These are phyloP conservation scores for Exophiala aquamarina DNA, from an alignment of 2,329 filamentous ascomycete genomes.

Conservation along the genomic window DNA sequence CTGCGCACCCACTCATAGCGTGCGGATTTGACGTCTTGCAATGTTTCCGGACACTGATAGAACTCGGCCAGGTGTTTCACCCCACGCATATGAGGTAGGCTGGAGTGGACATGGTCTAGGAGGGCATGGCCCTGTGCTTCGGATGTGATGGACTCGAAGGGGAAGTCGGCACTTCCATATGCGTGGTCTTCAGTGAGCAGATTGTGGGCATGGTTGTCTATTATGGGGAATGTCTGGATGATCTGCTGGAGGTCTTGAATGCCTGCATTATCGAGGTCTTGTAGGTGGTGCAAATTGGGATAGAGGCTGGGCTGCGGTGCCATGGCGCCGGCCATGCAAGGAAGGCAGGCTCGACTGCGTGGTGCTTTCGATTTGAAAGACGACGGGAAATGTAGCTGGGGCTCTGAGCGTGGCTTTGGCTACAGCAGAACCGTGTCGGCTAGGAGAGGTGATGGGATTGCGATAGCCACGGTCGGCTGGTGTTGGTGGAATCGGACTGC, in stretches of 20 bases:
- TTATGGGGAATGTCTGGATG: conserved; percentile 42
- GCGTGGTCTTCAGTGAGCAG: conserved; percentile 37
- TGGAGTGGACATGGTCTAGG: conserved; percentile 55
- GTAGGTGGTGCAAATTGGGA: conserved; percentile 25
- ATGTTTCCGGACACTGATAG: conserved; percentile 65
- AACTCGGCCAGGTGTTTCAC: conserved; percentile 66
- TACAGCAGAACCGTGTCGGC: no score
- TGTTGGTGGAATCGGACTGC: no score
- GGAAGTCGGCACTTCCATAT: conserved; percentile 33
- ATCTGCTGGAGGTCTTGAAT: conserved; percentile 36
- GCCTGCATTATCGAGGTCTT: conserved; percentile 23
- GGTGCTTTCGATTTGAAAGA: no score
- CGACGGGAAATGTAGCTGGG: no score
- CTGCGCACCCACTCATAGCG: conserved; percentile 48
- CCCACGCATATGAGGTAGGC: conserved; percentile 69
- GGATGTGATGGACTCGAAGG: conserved; percentile 65
- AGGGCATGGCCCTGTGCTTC: conserved; percentile 72
- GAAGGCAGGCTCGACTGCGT: conserved; percentile 42
- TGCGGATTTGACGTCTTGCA: conserved; percentile 55
- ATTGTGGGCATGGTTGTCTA: conserved; percentile 51
- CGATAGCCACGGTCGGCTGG: no score
- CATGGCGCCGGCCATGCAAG: conserved; percentile 44
- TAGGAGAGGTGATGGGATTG: no score
- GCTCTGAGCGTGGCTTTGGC: no score
- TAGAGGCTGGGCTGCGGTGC: conserved; percentile 33